Evolutionary conservation across 2,329 filamentous ascomycete species (phyloP), one percentile per base, ranked within the genome.

Genomic region (Fusarium albosuccineum): DNA sequence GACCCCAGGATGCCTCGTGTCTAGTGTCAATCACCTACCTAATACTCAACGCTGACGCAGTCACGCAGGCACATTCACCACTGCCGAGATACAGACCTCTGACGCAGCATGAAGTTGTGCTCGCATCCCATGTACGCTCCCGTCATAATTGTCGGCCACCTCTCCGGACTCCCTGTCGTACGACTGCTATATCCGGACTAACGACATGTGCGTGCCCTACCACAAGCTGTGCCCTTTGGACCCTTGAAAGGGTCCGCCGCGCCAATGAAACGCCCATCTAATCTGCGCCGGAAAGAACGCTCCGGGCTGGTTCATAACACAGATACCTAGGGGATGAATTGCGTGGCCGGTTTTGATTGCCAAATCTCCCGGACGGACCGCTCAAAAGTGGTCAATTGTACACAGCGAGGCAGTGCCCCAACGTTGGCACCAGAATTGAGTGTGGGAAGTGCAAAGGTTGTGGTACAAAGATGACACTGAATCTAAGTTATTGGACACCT

Each of bases 271-370:
- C 27, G 29, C 41, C 50, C 37, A 44, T 41, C 39, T 40, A 27
- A 54, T 46, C 36, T 53, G 29, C 13, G 8, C 50, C 71, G 71
- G 71, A 70, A 30, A 27, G 62, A 72, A 73, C 57, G 65, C 65
- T 72, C 71, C 71, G 71, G 45, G 34, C 8, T 34, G 27, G n/a
- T 51, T 42, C 37, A 61, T 60, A 64, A 63, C 62, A 65, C 49
- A 44, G 56, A 45, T 66, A 58, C 60, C 42, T 57, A 17, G 37
- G 33, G 51, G 22, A 46, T 57, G 37, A 52, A 58, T 53, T 39
- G 37, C 33, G 39, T 27, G 39, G 46, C 40, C 36, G n/a, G 22
- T 29, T 33, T 39, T 36, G 14, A 60, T 39, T 50, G 14, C 37
- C 17, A 59, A 48, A 50, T 36, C 34, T 44, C 42, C 45, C 29